Base-by-base conservation (phyloP, 2,329 filamentous ascomycete genomes). In the Stachybotrys echinatus region DNA sequence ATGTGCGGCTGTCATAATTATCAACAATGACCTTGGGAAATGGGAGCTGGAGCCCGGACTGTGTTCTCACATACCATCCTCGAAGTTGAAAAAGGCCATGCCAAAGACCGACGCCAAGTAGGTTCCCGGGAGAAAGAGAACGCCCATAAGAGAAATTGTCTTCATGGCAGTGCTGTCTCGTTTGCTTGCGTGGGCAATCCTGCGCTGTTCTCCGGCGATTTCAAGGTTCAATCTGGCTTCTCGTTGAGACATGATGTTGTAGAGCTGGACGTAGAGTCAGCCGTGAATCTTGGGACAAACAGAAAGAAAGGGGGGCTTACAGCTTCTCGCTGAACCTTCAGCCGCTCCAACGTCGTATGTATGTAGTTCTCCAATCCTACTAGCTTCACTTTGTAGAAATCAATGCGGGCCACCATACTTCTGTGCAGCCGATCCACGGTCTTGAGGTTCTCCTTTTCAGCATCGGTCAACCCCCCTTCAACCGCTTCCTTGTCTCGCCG, bases 51-150 rank as follows among this genome's bases (percentile, higher is more conserved):
- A 18, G 17, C 8, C 10, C 10, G 38, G 17, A 18, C 10, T 10
- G 7, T 20, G 19, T 17, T 8, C 12, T 1, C 48, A 10, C 65
- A 53, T 61, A 73, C 74, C 66, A 38, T 70, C 65, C 54, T 75
- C 75, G 56, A 84, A 85, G 65, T 85, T 76, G 68, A 85, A 85
- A 61, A 85, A 85, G 0, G 80, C 80, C 80, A 84, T 85, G 69
- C 76, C 79, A 57, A 85, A 85, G 21, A 85, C 70, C 1, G 82
- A 85, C 8, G 82, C 76, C 18, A 85, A 72, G 55, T 78, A 83
- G 1, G 81, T 84, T 2, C 81, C 81, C 0, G 82, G 82, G 6
- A 85, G 68, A 57, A 85, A 85, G 39, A 85, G 69, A 39, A 81
- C 80, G 23, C 82, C 83, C 49, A 85, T 75, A 1, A 85, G 72